Percentiles rank a stretch among this genome's conserved stretches.
Conservation (phyloP, 768 basidiomycete genomes). For the Tylopilus intermedius region DNA sequence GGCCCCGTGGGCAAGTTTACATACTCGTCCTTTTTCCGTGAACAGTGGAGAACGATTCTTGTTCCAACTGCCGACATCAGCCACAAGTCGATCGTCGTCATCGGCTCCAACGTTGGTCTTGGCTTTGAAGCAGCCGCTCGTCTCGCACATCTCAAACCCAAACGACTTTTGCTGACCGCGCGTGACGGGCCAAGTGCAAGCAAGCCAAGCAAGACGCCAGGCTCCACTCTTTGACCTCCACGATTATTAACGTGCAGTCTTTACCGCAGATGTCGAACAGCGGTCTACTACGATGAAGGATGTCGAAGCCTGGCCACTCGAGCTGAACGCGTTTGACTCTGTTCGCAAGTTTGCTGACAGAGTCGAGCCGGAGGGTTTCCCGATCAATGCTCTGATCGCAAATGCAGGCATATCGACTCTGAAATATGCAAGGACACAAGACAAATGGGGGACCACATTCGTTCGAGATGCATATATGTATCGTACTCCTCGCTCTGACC, state of each 20-base stretch:
- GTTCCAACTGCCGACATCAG: conserved; percentile 15
- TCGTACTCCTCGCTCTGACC: background rate
- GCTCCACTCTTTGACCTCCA: background rate
- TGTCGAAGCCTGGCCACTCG: conserved; percentile 33
- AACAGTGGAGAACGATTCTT: conserved; percentile 28
- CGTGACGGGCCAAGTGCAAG: conserved; percentile 17
- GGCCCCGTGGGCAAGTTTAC: conserved; percentile 20
- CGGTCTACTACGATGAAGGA: conserved; percentile 3
- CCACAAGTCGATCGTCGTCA: conserved; percentile 23
- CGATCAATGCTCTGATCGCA: conserved; percentile 29
- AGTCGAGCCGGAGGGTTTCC: conserved; percentile 22
- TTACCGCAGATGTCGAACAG: conserved; percentile 17
- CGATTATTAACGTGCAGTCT: background rate
- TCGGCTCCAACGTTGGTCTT: conserved; percentile 27
- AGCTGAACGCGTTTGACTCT: conserved; percentile 31
- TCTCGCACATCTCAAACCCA: conserved; percentile 22
- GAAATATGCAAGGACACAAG: conserved; percentile 25
- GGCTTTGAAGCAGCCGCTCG: conserved; percentile 25
- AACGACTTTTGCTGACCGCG: conserved; percentile 14
- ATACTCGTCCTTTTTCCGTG: conserved; percentile 11
- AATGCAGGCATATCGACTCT: conserved; percentile 25
- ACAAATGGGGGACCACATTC: conserved; percentile 36
- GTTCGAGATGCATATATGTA: conserved; percentile 4
- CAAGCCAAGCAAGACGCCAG: conserved; percentile 16
- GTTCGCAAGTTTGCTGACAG: conserved; percentile 29